A percentile compares a stretch with the other conserved stretches of the same genome.
Evolutionary conservation across 306 rosid genomes (phyloP).

Genomic region (Cicer cuneatum): DNA sequence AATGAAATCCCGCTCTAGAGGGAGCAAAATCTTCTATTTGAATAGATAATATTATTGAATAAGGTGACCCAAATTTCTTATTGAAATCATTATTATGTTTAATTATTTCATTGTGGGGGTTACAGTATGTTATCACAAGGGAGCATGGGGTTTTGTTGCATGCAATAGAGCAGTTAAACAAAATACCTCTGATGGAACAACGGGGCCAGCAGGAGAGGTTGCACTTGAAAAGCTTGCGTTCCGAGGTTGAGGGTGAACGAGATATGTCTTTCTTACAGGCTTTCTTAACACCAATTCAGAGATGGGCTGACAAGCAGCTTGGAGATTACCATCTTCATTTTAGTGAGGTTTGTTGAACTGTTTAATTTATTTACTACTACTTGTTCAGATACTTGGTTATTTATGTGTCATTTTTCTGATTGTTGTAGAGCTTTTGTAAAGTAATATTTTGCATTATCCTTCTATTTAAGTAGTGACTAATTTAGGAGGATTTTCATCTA

Average conservation of each 20-base stretch:
- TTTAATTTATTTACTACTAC: slow-evolving; percentile 34
- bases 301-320: slow-evolving; percentile 89
- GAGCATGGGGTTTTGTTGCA: slow-evolving; percentile 81
- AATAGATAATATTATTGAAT: slow-evolving; percentile 30
- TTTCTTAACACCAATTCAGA: slow-evolving; percentile 80
- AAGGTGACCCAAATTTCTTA: not conserved
- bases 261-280: slow-evolving; percentile 83
- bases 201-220: slow-evolving; percentile 91
- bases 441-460: slow-evolving; percentile 31
- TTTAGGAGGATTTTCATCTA: slow-evolving; percentile 19
- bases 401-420: slow-evolving; percentile 34
- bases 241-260: slow-evolving; percentile 69
- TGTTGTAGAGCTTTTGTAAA: slow-evolving; percentile 31
- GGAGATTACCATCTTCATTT: slow-evolving; percentile 95
- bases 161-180: slow-evolving; percentile 91
- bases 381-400: slow-evolving; percentile 34
- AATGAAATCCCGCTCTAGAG: not conserved
- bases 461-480: slow-evolving; percentile 25
- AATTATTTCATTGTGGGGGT: slow-evolving; percentile 37
- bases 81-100: slow-evolving; percentile 18
- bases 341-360: slow-evolving; percentile 69
- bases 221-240: slow-evolving; percentile 79
- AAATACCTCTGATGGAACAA: slow-evolving; percentile 93
- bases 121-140: slow-evolving; percentile 85
- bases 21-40: slow-evolving; percentile 16